phyloP scores from a whole-genome alignment of 768 basidiomycete species.

The Lepiota subincarnata region DNA sequence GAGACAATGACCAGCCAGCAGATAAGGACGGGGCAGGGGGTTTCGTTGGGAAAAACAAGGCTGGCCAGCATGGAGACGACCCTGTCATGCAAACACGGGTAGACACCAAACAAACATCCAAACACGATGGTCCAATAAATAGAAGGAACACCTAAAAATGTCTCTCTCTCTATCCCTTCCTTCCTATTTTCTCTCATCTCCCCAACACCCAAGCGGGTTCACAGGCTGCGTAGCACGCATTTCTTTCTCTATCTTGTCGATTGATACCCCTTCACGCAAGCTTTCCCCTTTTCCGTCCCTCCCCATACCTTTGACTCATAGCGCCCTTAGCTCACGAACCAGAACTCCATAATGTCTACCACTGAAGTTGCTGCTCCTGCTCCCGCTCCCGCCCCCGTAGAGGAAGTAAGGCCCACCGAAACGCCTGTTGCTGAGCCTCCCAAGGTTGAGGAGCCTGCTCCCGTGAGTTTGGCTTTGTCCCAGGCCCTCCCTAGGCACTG shows the following conservation, averaged over 20 bases:
- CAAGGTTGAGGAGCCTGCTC: constrained; percentile 42
- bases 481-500: not conserved
- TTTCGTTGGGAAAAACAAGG: not conserved
- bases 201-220: constrained; percentile 39
- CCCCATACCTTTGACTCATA: constrained; percentile 14
- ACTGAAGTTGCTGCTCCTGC: constrained; percentile 46
- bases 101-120: constrained; percentile 38
- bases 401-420: constrained; percentile 38
- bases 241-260: constrained; percentile 49
- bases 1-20: not conserved
- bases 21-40: not conserved
- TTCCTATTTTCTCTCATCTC: constrained; percentile 50
- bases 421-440: constrained; percentile 27
- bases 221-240: constrained; percentile 53
- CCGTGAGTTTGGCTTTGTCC: constrained; percentile 18
- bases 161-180: constrained; percentile 47
- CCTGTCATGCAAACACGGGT: constrained; percentile 31
- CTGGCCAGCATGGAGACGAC: constrained; percentile 21
- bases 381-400: constrained; percentile 42
- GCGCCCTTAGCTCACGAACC: constrained; percentile 49
- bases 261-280: constrained; percentile 50
- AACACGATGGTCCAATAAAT: constrained; percentile 44
- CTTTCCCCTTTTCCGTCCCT: constrained; percentile 18
- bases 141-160: constrained; percentile 33
- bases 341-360: constrained; percentile 80